Evolutionary conservation across 345 rosid genomes (phyloP), one percentile per base, ranked within the genome.

Genomic region (Brassica incana): DNA sequence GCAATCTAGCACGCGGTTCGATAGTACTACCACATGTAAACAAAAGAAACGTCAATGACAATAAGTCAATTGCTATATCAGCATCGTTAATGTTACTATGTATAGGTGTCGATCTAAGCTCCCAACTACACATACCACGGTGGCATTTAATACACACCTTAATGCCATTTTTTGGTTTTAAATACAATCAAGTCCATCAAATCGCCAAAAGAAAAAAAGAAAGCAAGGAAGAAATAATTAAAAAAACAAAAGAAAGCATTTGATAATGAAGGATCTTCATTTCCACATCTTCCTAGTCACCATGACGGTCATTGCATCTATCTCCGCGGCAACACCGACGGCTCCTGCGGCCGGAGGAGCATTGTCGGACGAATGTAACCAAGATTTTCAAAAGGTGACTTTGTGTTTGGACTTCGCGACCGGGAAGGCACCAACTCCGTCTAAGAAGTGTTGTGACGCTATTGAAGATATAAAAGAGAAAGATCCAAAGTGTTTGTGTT

Each of bases 401-500:
- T 23, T 67, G 36, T 93, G 99, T 78, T 61, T 91, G 85, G 81
- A 29, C 63, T 95, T 75, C 50, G 99, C 97, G 2, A 80, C 84
- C 23, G 99, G 95, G 73, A 86, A 86, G 84, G 80, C 50, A 65
- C 52, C 78, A 40, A 18, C 30, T 5, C 97, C 99, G 5, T 6
- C 91, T 4, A 77, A 86, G 56, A 85, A 88, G 30, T 95, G 99
- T 71, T 95, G 99, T 78, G 71, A 25, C n/a, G 72, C 94, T 0
- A 86, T 88, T 54, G 76, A 81, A 67, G 86, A 77, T 2, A 83
- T 88, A 8, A 87, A 85, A 75, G 92, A 79, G 0, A 80, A 72
- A 5, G 89, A 90, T 1, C 97, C 98, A 8, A 87, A 89, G 82
- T 95, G 99, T 83, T 78, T 95, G 82, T 95, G 98, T 77, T 87